A percentile compares a stretch with the other conserved stretches of the same genome.
These are phyloP conservation scores for Aspergillus neotritici DNA, from an alignment of 2,329 filamentous ascomycete species.

Conservation along the genomic window DNA sequence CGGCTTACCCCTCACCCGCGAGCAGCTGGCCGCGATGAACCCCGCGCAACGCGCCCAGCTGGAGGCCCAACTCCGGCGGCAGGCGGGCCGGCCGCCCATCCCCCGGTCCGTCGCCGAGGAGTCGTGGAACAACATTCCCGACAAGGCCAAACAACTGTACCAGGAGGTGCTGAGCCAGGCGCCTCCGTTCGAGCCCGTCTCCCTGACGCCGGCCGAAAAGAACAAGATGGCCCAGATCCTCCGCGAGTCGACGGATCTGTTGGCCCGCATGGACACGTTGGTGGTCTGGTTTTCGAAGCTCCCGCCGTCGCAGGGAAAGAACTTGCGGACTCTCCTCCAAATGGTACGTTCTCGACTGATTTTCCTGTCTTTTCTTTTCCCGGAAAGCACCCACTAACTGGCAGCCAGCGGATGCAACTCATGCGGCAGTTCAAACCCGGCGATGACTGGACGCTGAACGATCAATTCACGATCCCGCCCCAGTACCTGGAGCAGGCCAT, in stretches of 20 bases:
- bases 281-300: constrained; percentile 36
- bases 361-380: not conserved
- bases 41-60: constrained; percentile 38
- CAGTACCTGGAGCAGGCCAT: constrained; percentile 36
- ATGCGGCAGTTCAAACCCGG: constrained; percentile 42
- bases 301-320: constrained; percentile 35
- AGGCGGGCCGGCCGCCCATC: constrained; percentile 28
- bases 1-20: constrained; percentile 24
- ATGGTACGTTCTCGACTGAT: constrained; percentile 36
- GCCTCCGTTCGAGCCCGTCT: constrained; percentile 25
- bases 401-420: constrained; percentile 37
- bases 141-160: constrained; percentile 36
- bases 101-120: constrained; percentile 33
- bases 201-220: constrained; percentile 36
- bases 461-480: constrained; percentile 41
- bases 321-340: constrained; percentile 31
- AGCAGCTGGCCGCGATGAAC: constrained; percentile 36
- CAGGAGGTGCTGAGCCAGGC: constrained; percentile 32
- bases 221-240: constrained; percentile 36
- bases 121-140: constrained; percentile 35
- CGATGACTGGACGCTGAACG: constrained; percentile 38
- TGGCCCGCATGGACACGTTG: constrained; percentile 40
- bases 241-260: constrained; percentile 37
- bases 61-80: constrained; percentile 32
- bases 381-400: constrained; percentile 12